Evolutionary conservation across 2,329 filamentous ascomycete genomes (phyloP), one percentile per base, ranked within the genome.

Genomic region (Aaosphaeria arxii): DNA sequence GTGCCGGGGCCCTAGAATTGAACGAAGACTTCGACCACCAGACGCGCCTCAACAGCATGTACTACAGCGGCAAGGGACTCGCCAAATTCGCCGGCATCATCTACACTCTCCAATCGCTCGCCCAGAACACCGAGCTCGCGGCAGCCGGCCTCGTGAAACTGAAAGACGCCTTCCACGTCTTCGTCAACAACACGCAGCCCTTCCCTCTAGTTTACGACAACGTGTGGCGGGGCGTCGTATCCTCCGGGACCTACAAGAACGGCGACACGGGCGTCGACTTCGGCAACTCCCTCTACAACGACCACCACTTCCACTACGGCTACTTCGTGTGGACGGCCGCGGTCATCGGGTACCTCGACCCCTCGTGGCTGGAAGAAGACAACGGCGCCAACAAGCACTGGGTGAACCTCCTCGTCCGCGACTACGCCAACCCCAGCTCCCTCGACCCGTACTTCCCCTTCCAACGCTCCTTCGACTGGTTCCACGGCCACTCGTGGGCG

Each of bases 301-400:
- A 84, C 56, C 81, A 85, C 55, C 82, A 85, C 64, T 85, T 85
- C 66, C 82, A 85, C 61, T 84, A 82, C 55, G 91, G 90, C 32
- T 96, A 99, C 69, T 94, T 95, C 70, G 86, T 97, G 57, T 88
- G 92, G 48, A 80, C 91, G 0, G 94, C 90, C 1, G 89, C 94
- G 2, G 81, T 95, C 6, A 91, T 97, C 47, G 92, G 84, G 0
- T 81, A 88, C 49, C 78, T 96, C 4, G 90, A 96, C 56, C 83
- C 86, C 0, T 69, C 69, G 2, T 97, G 91, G 92, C 74, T 94
- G 5, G 50, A 61, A 2, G 49, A 72, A 43, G 13, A 36, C 9
- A 36, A 36, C 33, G 71, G 74, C 29, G 75, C 74, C 17, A 95
- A 96, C 72, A 84, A 83, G 63, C 85, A 83, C 29, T 99, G 86